phyloP scores from a whole-genome alignment of 2,329 filamentous ascomycete species.

The Sporothrix mexicana region DNA sequence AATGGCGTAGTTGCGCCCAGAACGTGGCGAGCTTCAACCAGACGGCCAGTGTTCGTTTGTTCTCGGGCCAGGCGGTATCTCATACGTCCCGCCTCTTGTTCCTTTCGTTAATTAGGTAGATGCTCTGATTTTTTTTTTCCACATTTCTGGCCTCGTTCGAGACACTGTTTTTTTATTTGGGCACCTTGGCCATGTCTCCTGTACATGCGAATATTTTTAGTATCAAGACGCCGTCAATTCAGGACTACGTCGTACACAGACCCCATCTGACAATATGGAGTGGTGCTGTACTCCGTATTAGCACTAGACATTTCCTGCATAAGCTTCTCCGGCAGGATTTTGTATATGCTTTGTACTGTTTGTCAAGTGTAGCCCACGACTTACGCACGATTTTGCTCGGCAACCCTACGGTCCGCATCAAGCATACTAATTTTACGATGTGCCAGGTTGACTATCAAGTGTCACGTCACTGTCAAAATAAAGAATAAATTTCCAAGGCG shows the following conservation, averaged over 20 bases:
- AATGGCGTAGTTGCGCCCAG: background rate
- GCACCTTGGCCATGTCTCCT: background rate
- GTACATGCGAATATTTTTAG: background rate
- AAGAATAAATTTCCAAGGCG: background rate
- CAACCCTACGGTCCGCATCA: background rate
- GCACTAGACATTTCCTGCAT: background rate
- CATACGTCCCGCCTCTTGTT: background rate
- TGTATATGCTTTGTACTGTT: background rate
- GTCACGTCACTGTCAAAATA: background rate
- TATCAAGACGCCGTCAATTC: no score
- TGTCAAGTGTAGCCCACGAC: background rate
- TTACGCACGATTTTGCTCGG: no score
- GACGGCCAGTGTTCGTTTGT: background rate
- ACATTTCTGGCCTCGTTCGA: background rate
- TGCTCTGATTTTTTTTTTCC: background rate
- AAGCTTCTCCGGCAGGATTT: conserved; percentile 1
- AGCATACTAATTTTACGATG: conserved; percentile 18
- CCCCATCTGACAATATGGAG: background rate
- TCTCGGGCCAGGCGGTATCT: background rate
- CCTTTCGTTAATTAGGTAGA: background rate
- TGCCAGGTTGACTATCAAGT: conserved; percentile 22
- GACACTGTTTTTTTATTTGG: background rate
- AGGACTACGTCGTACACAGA: background rate
- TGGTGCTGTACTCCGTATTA: background rate
- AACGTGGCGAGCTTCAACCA: background rate